Conservation (phyloP, 129 eudicot genomes). For the carrot (Daucus carota) region DNA sequence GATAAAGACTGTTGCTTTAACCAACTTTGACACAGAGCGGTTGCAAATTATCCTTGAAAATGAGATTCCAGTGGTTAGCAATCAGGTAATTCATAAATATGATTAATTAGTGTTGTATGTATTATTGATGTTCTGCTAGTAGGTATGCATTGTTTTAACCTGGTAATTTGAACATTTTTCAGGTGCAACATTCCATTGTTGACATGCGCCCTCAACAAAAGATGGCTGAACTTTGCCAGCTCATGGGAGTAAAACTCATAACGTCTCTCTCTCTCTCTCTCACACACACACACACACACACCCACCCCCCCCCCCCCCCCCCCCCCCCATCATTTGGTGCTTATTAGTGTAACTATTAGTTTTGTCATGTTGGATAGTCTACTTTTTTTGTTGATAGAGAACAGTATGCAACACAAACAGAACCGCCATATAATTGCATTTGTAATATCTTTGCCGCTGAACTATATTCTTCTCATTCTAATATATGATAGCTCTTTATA, state of each 20-base stretch:
- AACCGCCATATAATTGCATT: background rate
- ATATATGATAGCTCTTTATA: background rate
- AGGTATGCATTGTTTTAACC: background rate
- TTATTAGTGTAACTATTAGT: background rate
- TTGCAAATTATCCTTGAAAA: constrained; percentile 79
- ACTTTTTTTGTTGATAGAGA: background rate
- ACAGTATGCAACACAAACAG: background rate
- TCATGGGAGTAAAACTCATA: constrained; percentile 90
- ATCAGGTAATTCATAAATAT: constrained; percentile 47
- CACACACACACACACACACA: too few relatives aligned
- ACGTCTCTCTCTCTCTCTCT: constrained; percentile 72
- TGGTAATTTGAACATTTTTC: constrained; percentile 16
- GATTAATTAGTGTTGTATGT: background rate
- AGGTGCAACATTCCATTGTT: constrained; percentile 97
- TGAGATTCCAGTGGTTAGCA: constrained; percentile 91
- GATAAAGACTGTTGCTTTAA: constrained; percentile 94
- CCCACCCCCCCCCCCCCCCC: too few relatives aligned
- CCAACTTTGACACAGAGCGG: constrained; percentile 90
- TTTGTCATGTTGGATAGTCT: background rate
- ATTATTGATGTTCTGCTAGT: background rate
- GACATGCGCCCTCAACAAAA: constrained; percentile 99
- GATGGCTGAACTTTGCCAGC: constrained; percentile 98
- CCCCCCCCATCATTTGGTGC: background rate
- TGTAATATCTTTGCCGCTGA: background rate
- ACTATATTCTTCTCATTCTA: constrained; percentile 1